Evolutionary conservation across 1,284 basidiomycete species (phyloP).

Genomic region (Sutorius eximius): DNA sequence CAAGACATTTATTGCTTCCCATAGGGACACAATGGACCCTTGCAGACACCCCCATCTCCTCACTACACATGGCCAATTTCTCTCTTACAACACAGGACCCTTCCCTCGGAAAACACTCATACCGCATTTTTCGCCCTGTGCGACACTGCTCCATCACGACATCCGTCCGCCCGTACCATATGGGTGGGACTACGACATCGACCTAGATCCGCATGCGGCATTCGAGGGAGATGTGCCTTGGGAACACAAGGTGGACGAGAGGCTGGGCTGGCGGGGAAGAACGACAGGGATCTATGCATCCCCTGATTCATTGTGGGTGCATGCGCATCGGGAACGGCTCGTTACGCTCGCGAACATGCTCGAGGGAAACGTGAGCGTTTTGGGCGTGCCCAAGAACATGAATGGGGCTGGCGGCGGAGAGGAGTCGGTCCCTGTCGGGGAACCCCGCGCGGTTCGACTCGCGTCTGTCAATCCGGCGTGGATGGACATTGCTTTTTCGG

Average conservation of each 20-base stretch:
- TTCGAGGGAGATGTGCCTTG: conserved; percentile 49
- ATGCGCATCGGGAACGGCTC: conserved; percentile 45
- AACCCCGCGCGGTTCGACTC: conserved; percentile 37
- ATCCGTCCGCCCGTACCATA: conserved; percentile 55
- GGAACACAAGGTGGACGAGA: conserved; percentile 55
- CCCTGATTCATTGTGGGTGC: conserved; percentile 46
- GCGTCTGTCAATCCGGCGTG: conserved; percentile 47
- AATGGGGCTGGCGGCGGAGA: too few relatives aligned
- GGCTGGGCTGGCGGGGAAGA: conserved; percentile 64
- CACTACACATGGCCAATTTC: conserved; percentile 55
- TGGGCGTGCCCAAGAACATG: conserved; percentile 12
- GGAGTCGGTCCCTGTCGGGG: conserved; percentile 41
- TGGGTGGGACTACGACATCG: conserved; percentile 39
- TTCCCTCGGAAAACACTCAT: conserved; percentile 45
- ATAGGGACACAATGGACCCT: conserved; percentile 58
- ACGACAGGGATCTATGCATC: conserved; percentile 63
- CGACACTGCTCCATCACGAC: conserved; percentile 58
- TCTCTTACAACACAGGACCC: conserved; percentile 53
- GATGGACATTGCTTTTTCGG: conserved; percentile 60
- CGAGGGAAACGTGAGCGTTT: conserved; percentile 29
- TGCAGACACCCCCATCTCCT: conserved; percentile 54
- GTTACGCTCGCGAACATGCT: conserved; percentile 39
- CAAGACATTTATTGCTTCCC: conserved; percentile 58
- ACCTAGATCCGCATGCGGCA: conserved; percentile 22
- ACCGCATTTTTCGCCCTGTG: conserved; percentile 59